These are phyloP conservation scores for Nymphaea colorata DNA, from an alignment of 164 flowering plant genomes.

Conservation along the genomic window DNA sequence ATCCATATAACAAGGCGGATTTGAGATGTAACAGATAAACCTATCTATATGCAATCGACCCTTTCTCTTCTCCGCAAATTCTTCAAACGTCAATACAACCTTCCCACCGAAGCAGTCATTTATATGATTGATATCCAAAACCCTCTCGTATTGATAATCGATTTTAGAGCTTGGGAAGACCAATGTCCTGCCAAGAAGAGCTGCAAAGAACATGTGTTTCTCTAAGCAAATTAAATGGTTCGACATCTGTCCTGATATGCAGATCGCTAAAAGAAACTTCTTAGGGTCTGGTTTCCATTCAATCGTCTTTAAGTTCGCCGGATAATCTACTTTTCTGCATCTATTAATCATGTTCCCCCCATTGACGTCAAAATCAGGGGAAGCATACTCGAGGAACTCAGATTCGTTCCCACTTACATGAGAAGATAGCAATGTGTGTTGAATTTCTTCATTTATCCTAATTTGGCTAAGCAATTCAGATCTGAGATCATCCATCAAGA, in stretches of 20 bases:
- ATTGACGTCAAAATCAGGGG: not conserved
- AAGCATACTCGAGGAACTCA: conserved; percentile 3
- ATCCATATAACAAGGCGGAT: conserved; percentile 76
- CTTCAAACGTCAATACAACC: conserved; percentile 66
- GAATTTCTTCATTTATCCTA: conserved; percentile 54
- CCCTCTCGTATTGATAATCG: conserved; percentile 63
- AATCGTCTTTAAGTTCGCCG: conserved; percentile 37
- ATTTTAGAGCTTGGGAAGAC: conserved; percentile 75
- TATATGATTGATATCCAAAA: conserved; percentile 68
- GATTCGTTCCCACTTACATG: conserved; percentile 35
- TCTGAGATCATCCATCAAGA: conserved; percentile 29
- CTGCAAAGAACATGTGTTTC: conserved; percentile 97
- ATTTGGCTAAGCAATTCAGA: conserved; percentile 47
- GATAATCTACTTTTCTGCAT: conserved; percentile 42
- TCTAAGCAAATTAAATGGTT: conserved; percentile 93
- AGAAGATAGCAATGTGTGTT: conserved; percentile 46
- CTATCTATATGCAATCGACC: conserved; percentile 47
- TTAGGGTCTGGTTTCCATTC: conserved; percentile 72
- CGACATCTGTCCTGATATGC: conserved; percentile 95
- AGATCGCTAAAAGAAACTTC: conserved; percentile 70
- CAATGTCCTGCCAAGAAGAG: conserved; percentile 58
- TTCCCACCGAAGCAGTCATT: conserved; percentile 67
- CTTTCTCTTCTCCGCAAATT: conserved; percentile 51
- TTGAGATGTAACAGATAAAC: conserved; percentile 70
- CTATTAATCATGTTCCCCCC: conserved; percentile 2